A percentile compares a stretch with the other conserved stretches of the same genome.
These are phyloP conservation scores for Herpetospermum pedunculosum DNA, from an alignment of 306 rosid species.

Conservation along the genomic window DNA sequence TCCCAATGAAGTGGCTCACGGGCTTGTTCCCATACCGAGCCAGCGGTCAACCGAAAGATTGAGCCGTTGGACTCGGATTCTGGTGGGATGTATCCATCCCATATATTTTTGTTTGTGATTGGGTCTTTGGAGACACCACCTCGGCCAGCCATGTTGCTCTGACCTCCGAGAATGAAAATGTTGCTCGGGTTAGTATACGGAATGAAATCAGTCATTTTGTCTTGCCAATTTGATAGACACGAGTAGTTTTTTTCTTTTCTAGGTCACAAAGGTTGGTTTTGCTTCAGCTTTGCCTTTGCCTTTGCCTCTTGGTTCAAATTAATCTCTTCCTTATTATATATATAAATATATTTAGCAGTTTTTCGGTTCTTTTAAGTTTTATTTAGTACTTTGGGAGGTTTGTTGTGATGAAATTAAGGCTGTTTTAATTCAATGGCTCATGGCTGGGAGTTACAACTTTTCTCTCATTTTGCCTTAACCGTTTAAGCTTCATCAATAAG, in stretches of 20 bases:
- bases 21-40: not conserved
- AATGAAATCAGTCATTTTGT: not conserved
- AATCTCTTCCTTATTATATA: not conserved
- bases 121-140: not conserved
- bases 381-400: not conserved
- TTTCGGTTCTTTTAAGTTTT: not conserved
- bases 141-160: conserved; percentile 2
- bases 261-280: not conserved
- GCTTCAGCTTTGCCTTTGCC: not conserved
- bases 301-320: too few species aligned
- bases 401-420: not conserved
- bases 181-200: too few species aligned
- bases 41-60: not conserved
- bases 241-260: too few species aligned
- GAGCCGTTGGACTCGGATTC: not conserved
- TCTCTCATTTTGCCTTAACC: not conserved
- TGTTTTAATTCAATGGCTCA: not conserved
- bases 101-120: not conserved
- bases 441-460: not conserved
- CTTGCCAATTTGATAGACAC: not conserved
- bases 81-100: not conserved
- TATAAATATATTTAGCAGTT: too few species aligned
- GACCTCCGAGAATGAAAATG: not conserved
- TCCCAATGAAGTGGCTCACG: not conserved
- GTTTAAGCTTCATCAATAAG: too few species aligned